phyloP scores from a whole-genome alignment of 2,329 filamentous ascomycete genomes.

The Alternaria postmessia region DNA sequence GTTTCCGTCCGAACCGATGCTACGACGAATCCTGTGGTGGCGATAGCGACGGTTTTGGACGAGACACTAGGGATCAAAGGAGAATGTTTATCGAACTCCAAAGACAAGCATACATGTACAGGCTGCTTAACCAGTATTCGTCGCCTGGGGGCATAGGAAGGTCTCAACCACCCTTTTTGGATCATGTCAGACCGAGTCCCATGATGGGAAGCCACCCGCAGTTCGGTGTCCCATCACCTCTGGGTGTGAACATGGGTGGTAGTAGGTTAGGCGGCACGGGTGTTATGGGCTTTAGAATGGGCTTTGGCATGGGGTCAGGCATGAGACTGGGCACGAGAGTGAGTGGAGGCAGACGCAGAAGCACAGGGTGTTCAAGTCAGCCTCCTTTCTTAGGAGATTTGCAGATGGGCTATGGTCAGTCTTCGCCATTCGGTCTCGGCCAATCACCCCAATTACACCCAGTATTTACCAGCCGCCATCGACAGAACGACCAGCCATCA shows the following conservation, averaged over 20 bases:
- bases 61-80: not conserved
- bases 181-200: not conserved
- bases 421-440: slow-evolving; percentile 3
- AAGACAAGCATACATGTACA: not conserved
- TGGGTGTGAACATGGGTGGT: slow-evolving; percentile 4
- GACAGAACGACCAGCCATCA: slow-evolving; percentile 12
- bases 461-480: slow-evolving; percentile 1
- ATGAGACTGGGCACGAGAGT: not conserved
- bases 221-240: not conserved
- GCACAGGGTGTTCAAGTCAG: not conserved
- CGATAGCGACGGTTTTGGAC: not conserved
- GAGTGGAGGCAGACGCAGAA: not conserved
- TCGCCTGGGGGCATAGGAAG: slow-evolving; percentile 1
- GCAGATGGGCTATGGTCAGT: not conserved
- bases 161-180: slow-evolving; percentile 1
- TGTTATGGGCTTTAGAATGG: slow-evolving; percentile 9
- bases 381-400: not conserved
- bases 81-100: slow-evolving; percentile 4
- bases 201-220: slow-evolving; percentile 11
- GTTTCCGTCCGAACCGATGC: not conserved
- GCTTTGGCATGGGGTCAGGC: not conserved
- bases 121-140: not conserved
- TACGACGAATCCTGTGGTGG: not conserved
- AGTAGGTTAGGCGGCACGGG: slow-evolving; percentile 6
- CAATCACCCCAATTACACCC: not conserved